Evolutionary conservation across 176 grass and related monocot genomes (phyloP).

Genomic region (Leersia perrieri): DNA sequence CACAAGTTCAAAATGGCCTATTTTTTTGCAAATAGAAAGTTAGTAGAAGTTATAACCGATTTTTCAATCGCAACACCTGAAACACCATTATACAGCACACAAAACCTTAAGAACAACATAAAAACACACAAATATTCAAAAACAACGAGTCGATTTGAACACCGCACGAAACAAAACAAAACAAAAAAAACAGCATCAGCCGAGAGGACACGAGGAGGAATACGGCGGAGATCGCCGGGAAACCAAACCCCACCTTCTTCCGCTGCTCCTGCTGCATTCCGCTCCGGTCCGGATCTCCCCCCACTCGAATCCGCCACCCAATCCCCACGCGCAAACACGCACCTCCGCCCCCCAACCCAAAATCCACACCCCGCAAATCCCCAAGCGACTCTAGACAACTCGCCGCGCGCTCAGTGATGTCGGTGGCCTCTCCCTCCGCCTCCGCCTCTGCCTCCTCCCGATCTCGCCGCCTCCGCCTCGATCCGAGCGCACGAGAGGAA

Average conservation of each 20-base stretch:
- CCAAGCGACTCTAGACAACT: background rate
- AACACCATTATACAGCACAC: background rate
- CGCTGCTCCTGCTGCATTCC: slow-evolving; percentile 82
- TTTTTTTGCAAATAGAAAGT: background rate
- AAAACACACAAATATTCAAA: background rate
- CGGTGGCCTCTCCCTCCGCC: background rate
- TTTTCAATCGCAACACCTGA: background rate
- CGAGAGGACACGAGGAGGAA: background rate
- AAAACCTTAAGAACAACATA: background rate
- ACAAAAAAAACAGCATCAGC: background rate
- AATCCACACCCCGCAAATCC: background rate
- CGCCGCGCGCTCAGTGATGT: background rate
- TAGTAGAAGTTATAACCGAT: no score
- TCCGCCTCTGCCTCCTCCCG: slow-evolving; percentile 11
- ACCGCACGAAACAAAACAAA: background rate
- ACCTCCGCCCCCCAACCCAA: background rate
- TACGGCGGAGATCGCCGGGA: slow-evolving; percentile 9
- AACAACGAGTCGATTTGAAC: background rate
- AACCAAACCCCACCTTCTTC: slow-evolving; percentile 60
- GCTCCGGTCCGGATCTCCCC: slow-evolving; percentile 28
- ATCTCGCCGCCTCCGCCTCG: slow-evolving; percentile 30
- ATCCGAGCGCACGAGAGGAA: slow-evolving; percentile 16
- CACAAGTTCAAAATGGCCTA: no score
- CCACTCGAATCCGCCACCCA: background rate
- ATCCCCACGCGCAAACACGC: slow-evolving; percentile 7